A percentile compares a stretch with the other conserved stretches of the same genome.
phyloP scores from a whole-genome alignment of 2,329 filamentous ascomycete genomes.

The Pestalotiopsis sp. region DNA sequence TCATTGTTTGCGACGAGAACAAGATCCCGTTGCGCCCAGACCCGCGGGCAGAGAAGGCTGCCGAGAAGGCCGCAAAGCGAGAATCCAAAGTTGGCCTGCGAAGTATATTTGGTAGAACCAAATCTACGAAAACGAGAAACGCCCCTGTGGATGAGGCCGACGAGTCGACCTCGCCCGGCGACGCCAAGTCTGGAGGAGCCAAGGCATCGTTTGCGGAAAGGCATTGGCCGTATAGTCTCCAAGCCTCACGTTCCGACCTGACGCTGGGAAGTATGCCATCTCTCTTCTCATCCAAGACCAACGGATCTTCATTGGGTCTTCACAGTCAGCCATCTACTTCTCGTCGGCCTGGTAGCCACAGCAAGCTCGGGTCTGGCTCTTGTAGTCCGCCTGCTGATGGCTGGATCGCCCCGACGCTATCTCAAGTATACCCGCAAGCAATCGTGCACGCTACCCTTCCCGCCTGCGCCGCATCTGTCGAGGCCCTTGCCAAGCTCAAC shows the following conservation, averaged over 20 bases:
- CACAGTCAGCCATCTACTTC: conserved; percentile 11
- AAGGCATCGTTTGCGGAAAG: conserved; percentile 50
- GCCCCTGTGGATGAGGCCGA: conserved; percentile 24
- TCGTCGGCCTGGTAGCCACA: conserved; percentile 15
- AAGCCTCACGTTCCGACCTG: conserved; percentile 38
- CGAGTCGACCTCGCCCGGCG: conserved; percentile 30
- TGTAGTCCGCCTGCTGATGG: conserved; percentile 19
- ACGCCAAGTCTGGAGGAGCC: conserved; percentile 38
- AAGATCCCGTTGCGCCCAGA: conserved; percentile 42
- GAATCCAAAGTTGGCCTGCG: conserved; percentile 56
- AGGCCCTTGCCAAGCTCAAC: conserved; percentile 67
- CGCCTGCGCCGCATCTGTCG: conserved; percentile 68
- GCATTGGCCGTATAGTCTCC: conserved; percentile 43
- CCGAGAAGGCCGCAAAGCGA: conserved; percentile 45
- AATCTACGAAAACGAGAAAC: conserved; percentile 33
- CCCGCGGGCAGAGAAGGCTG: conserved; percentile 35
- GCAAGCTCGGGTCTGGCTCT: conserved; percentile 19
- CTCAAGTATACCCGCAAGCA: conserved; percentile 85
- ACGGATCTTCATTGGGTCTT: conserved; percentile 11
- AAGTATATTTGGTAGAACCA: conserved; percentile 53
- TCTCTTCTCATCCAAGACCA: conserved; percentile 19
- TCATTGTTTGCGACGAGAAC: conserved; percentile 36
- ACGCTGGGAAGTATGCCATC: conserved; percentile 26
- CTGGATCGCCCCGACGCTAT: conserved; percentile 76
- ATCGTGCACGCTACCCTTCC: conserved; percentile 74